These are phyloP conservation scores for Pseudogymnoascus sp. DNA, from an alignment of 2,329 filamentous ascomycete species.

Conservation along the genomic window DNA sequence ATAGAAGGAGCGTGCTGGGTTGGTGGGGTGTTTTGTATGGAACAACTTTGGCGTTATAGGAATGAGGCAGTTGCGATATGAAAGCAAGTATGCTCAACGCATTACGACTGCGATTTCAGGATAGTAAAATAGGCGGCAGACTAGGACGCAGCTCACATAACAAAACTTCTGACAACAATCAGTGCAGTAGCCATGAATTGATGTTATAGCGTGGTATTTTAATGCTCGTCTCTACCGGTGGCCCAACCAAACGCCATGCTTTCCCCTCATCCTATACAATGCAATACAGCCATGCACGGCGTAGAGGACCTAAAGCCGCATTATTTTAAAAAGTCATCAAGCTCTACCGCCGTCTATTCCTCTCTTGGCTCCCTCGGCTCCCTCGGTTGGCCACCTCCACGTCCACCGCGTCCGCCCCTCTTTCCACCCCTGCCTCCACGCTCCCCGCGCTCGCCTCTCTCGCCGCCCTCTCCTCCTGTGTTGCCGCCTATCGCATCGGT, in stretches of 20 bases:
- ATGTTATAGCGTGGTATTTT: constrained; percentile 9
- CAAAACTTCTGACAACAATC: background rate
- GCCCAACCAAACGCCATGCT: constrained; percentile 27
- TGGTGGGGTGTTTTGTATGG: background rate
- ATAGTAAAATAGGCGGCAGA: background rate
- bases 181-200: background rate
- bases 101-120: background rate
- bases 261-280: constrained; percentile 31
- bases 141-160: background rate
- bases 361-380: constrained; percentile 46
- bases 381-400: constrained; percentile 40
- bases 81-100: background rate
- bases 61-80: background rate
- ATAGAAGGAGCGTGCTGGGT: background rate
- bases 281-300: constrained; percentile 23
- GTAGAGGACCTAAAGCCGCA: constrained; percentile 24
- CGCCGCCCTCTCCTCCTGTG: constrained; percentile 27
- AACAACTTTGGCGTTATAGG: background rate
- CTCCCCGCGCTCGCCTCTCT: constrained; percentile 39
- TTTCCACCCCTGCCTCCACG: constrained; percentile 31
- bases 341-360: constrained; percentile 24
- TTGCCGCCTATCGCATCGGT: constrained; percentile 35
- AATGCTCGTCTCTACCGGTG: constrained; percentile 8
- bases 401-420: constrained; percentile 40
- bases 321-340: constrained; percentile 9